Evolutionary conservation across 192 early-diverging fungal species (phyloP), one percentile per base, ranked within the genome.

Genomic region (Linnemannia exigua): DNA sequence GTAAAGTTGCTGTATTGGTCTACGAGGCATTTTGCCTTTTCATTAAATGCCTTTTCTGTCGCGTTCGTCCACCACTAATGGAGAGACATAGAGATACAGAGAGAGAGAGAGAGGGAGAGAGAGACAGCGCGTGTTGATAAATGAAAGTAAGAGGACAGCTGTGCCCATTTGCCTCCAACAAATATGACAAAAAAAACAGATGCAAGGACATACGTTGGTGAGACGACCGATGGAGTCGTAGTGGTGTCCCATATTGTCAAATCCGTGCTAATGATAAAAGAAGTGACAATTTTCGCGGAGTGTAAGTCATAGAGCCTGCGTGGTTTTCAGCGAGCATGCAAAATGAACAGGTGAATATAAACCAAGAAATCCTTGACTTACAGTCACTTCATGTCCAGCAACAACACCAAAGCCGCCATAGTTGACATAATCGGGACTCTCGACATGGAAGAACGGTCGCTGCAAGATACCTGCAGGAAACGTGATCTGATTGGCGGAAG

Each of bases 11-110:
- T 61, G 77, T 95, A 95, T 78, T 95, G 94, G 5, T 93, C 50
- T 33, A 90, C 76, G 71, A 94, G 94, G 73, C 95, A 95, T 70
- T 89, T n/a, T 2, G 91, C 76, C 37, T 87, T 86, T n/a, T 87
- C 72, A 0, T 88, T 74, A 52, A 94, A 95, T 20, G 72, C 82
- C 37, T 74, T 66, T 15, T 82, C 76, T 0, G 94, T 94, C 70
- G 79, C 71, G 14, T 92, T 88, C 1, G 91, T 91, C 94, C 95
- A 96, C 95, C 95, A 96, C 84, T 87, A 28, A 46, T n/a, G 37
- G 8, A 69, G 8, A 16, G 25, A n/a, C n/a, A n/a, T 38, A 41
- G 20, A 46, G 3, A 28, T 33, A 8, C 8, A 15, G 58, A 0
- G 58, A 63, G 28, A 31, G 17, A 11, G 28, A 25, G 3, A 31